Percentiles rank a stretch among this genome's conserved stretches.
phyloP scores from a whole-genome alignment of 1,284 basidiomycete species.

The Xerocomus minutiporus region DNA sequence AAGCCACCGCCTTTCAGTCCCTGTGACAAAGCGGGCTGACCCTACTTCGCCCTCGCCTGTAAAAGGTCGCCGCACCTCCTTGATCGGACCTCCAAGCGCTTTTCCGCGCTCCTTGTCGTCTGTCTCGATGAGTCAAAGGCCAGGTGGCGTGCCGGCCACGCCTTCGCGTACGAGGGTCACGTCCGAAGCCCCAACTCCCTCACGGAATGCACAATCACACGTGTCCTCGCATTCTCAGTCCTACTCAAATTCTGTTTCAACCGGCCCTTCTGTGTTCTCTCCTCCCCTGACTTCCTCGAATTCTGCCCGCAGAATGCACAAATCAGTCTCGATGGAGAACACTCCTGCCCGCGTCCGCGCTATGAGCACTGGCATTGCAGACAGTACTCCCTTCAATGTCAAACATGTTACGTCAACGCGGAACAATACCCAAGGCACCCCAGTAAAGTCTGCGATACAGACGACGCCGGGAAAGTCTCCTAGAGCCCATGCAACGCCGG shows the following conservation, averaged over 20 bases:
- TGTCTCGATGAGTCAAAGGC: slow-evolving; percentile 23
- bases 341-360: slow-evolving; percentile 20
- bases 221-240: slow-evolving; percentile 19
- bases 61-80: slow-evolving; percentile 25
- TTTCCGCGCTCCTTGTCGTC: slow-evolving; percentile 29
- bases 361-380: slow-evolving; percentile 18
- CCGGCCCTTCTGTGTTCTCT: slow-evolving; percentile 13
- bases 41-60: slow-evolving; percentile 25
- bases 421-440: slow-evolving; percentile 13
- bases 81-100: slow-evolving; percentile 32
- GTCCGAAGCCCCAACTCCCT: slow-evolving; percentile 30
- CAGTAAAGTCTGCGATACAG: slow-evolving; percentile 14
- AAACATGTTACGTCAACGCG: slow-evolving; percentile 18
- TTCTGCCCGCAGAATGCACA: slow-evolving; percentile 21
- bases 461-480: slow-evolving; percentile 21
- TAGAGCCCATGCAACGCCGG: slow-evolving; percentile 10
- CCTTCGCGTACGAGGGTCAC: slow-evolving; percentile 37
- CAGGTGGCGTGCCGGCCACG: slow-evolving; percentile 26
- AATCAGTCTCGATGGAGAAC: slow-evolving; percentile 13
- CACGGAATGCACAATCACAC: slow-evolving; percentile 20
- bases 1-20: slow-evolving; percentile 20
- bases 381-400: not conserved
- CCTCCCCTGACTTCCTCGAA: slow-evolving; percentile 24
- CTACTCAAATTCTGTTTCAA: slow-evolving; percentile 25
- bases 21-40: slow-evolving; percentile 19